Evolutionary conservation across 2,329 filamentous ascomycete species (phyloP).

Genomic region (Apiospora malaysiana): DNA sequence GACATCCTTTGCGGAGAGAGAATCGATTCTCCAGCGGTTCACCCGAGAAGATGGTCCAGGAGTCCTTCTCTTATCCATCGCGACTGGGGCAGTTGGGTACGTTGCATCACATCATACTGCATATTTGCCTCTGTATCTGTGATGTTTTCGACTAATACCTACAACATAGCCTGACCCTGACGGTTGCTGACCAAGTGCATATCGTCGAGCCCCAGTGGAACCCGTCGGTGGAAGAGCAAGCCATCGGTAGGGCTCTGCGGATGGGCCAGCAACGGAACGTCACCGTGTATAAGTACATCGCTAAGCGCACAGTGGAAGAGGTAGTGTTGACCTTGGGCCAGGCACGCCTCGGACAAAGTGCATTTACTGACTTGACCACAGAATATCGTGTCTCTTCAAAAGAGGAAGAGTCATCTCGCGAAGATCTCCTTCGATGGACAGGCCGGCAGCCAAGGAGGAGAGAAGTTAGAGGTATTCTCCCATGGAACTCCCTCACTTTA

Average conservation of each 20-base stretch:
- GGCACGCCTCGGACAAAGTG: not conserved
- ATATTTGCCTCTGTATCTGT: not conserved
- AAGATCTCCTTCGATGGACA: constrained; percentile 2
- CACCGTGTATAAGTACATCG: constrained; percentile 18
- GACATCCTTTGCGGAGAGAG: not conserved
- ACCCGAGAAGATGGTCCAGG: not conserved
- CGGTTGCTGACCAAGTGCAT: constrained; percentile 17
- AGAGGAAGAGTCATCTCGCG: not conserved
- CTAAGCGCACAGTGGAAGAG: constrained; percentile 20
- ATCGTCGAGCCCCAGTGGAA: constrained; percentile 25
- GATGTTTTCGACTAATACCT: too few species aligned
- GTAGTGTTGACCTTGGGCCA: not conserved
- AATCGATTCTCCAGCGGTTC: not conserved
- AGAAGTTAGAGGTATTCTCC: not conserved
- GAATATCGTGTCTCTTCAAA: not conserved
- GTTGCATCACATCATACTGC: not conserved
- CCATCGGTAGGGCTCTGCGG: constrained; percentile 20
- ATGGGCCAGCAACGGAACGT: constrained; percentile 20
- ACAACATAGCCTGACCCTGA: constrained; percentile 20
- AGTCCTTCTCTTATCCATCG: constrained; percentile 19
- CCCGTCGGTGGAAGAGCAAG: constrained; percentile 23
- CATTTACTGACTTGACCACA: not conserved
- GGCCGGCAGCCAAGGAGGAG: not conserved
- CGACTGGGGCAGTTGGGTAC: constrained; percentile 24
- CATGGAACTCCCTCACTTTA: not conserved